Conservation (phyloP, 257 asterid species). For the Salvia rosmarinus region DNA sequence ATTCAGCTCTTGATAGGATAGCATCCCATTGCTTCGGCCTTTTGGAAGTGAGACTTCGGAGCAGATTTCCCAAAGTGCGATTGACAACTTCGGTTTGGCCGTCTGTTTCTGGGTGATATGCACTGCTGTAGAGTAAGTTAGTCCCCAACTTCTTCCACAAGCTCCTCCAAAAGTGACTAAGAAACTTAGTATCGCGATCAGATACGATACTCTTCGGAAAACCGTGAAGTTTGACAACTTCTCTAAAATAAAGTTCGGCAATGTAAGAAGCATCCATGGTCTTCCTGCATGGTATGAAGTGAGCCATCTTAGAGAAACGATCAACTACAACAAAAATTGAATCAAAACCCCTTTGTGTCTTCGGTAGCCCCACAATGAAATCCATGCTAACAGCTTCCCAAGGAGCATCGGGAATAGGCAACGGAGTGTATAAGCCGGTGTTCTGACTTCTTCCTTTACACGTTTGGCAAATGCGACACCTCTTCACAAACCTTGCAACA, state of each 20-base stretch:
- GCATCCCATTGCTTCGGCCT: neutral
- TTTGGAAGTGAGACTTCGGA: no score
- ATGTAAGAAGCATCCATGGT: neutral
- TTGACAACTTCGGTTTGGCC: neutral
- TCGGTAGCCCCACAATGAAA: neutral
- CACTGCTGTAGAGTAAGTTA: neutral
- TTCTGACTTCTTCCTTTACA: neutral
- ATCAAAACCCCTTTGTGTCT: neutral
- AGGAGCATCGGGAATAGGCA: neutral
- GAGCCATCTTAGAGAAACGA: neutral
- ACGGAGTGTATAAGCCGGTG: neutral
- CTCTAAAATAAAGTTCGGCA: neutral
- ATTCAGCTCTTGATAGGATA: neutral
- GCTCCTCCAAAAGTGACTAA: neutral
- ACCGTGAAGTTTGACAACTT: neutral
- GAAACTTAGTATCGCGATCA: neutral
- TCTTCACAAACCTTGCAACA: neutral
- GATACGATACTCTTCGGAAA: no score
- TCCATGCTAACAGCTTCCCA: neutral
- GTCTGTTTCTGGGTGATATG: neutral
- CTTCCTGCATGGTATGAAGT: neutral
- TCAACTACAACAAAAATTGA: neutral
- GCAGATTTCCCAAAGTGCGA: no score
- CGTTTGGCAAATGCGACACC: neutral
- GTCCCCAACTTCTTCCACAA: constrained; percentile 14